Conservation (phyloP, 1,284 basidiomycete species). For the Papiliotrema fonsecae region DNA sequence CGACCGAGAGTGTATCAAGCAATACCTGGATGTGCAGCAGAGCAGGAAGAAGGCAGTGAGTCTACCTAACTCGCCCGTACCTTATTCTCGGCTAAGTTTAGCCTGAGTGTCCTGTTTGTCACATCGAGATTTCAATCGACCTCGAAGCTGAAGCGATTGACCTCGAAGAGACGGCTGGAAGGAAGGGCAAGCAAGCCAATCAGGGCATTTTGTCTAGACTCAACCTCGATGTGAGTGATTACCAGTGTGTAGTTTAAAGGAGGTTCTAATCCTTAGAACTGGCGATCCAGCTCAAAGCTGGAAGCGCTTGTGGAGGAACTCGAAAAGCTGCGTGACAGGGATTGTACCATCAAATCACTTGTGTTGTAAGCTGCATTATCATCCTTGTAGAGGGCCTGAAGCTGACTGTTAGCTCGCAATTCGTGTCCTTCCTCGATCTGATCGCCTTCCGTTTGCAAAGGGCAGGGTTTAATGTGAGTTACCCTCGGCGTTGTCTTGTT, state of each 20-base stretch:
- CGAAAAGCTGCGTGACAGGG: constrained; percentile 72
- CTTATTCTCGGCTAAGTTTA: constrained; percentile 30
- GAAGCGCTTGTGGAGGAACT: constrained; percentile 95
- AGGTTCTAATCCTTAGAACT: constrained; percentile 51
- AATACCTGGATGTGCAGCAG: constrained; percentile 67
- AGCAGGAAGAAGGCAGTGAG: constrained; percentile 65
- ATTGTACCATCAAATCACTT: constrained; percentile 91
- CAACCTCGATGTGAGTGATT: constrained; percentile 60
- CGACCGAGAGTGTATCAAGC: constrained; percentile 91
- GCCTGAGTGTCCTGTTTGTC: constrained; percentile 95
- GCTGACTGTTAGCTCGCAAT: constrained; percentile 30
- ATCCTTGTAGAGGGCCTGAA: not conserved
- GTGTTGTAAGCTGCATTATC: constrained; percentile 69
- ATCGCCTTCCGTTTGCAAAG: constrained; percentile 89
- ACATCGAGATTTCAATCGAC: constrained; percentile 88
- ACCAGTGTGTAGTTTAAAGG: not conserved
- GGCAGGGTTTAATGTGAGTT: constrained; percentile 75
- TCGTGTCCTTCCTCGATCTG: constrained; percentile 56
- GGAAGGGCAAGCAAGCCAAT: constrained; percentile 53
- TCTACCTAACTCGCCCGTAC: constrained; percentile 4
- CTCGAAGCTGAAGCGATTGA: constrained; percentile 89
- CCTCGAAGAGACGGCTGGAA: constrained; percentile 54
- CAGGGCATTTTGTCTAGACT: constrained; percentile 93
- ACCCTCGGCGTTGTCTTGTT: not conserved
- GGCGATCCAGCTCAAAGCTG: constrained; percentile 94